phyloP scores from a whole-genome alignment of 371 early-diverging fungal genomes.

The Globomyces sp. region DNA sequence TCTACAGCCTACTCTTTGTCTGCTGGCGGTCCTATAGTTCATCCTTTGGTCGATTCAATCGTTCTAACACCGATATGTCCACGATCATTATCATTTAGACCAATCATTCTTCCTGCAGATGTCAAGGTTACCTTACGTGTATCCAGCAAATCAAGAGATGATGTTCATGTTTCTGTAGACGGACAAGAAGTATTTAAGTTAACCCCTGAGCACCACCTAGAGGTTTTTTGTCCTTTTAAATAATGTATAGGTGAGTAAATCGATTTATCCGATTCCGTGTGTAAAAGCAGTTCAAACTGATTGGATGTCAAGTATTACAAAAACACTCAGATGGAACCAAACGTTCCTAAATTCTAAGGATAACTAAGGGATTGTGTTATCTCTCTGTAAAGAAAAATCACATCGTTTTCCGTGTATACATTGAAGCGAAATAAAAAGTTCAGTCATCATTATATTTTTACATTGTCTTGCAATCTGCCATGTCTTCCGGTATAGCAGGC shows the following conservation, averaged over 20 bases:
- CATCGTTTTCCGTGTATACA: too few relatives aligned
- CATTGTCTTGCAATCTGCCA: conserved; percentile 13
- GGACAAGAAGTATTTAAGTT: conserved; percentile 31
- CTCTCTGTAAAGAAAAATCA: too few relatives aligned
- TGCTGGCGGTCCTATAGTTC: conserved; percentile 69
- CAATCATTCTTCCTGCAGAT: conserved; percentile 52
- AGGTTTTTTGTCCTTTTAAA: conserved; percentile 12
- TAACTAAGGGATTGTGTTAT: background rate
- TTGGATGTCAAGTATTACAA: conserved; percentile 38
- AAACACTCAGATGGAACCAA: conserved; percentile 42
- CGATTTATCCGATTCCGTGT: conserved; percentile 32
- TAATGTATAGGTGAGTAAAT: conserved; percentile 18
- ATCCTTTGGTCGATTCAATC: conserved; percentile 61
- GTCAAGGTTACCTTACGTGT: conserved; percentile 17
- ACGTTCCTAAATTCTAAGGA: conserved; percentile 27
- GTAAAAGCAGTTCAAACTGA: conserved; percentile 15
- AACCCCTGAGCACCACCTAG: conserved; percentile 18
- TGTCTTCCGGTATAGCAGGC: conserved; percentile 60
- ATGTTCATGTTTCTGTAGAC: conserved; percentile 35
- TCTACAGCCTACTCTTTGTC: conserved; percentile 93
- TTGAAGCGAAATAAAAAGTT: too few relatives aligned
- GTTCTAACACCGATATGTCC: conserved; percentile 62
- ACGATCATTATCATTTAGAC: conserved; percentile 56
- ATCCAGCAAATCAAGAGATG: conserved; percentile 21
- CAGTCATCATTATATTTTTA: background rate